Evolutionary conservation across 257 asterid species (phyloP).

Genomic region (Datura wrightii): DNA sequence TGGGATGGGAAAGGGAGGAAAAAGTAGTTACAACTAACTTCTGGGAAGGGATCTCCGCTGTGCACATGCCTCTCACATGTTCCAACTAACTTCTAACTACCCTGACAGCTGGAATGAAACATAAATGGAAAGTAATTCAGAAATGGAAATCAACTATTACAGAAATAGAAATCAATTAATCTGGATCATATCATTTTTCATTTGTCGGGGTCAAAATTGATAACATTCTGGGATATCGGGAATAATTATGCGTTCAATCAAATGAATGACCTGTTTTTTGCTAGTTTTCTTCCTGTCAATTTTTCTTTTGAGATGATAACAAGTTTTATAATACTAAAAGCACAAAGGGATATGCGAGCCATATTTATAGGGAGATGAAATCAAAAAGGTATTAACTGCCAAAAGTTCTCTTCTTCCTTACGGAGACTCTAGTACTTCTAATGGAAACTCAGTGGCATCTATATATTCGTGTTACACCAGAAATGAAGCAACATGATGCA

Average conservation of each 20-base stretch:
- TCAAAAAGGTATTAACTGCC: background rate
- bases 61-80: too few relatives aligned
- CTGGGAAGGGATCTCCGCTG: too few relatives aligned
- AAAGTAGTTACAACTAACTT: too few relatives aligned
- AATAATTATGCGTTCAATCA: background rate
- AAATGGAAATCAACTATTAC: too few relatives aligned
- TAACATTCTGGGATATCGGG: too few relatives aligned
- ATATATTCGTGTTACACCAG: background rate
- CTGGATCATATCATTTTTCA: too few relatives aligned
- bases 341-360: background rate
- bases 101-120: too few relatives aligned
- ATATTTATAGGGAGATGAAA: background rate
- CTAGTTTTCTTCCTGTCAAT: background rate
- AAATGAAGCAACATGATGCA: constrained; percentile 4
- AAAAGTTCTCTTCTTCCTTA: constrained; percentile 2
- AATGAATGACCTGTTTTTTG: background rate
- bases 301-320: background rate
- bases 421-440: background rate
- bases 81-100: too few relatives aligned
- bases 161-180: too few relatives aligned
- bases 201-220: too few relatives aligned
- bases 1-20: too few relatives aligned
- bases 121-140: too few relatives aligned
- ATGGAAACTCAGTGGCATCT: background rate
- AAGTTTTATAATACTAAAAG: background rate